Evolutionary conservation across 768 basidiomycete genomes (phyloP).

Genomic region (Xerocomus spinulosus): DNA sequence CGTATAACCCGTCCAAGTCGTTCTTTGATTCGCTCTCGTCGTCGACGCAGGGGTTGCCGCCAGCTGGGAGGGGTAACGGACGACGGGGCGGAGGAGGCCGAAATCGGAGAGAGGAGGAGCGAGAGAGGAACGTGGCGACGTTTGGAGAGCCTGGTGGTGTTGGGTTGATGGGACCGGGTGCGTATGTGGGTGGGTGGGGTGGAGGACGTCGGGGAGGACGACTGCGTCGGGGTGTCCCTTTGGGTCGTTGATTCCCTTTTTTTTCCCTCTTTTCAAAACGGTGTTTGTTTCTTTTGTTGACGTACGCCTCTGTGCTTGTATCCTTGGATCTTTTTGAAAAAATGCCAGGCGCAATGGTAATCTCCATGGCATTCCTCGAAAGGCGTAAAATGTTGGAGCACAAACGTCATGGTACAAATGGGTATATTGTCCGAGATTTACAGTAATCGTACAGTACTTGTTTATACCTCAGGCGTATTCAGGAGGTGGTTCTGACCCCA

Average conservation of each 20-base stretch:
- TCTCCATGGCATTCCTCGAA: no score
- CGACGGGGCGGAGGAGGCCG: slow-evolving; percentile 49
- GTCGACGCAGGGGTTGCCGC: slow-evolving; percentile 37
- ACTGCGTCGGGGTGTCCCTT: slow-evolving; percentile 32
- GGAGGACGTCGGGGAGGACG: slow-evolving; percentile 51
- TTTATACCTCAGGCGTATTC: no score
- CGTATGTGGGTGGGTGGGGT: slow-evolving; percentile 76
- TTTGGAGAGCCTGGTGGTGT: slow-evolving; percentile 84
- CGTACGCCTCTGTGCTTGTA: no score
- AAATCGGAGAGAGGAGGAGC: slow-evolving; percentile 75
- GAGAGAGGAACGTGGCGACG: slow-evolving; percentile 80
- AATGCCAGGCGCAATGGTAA: no score
- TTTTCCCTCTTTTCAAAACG: neutral
- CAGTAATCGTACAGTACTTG: no score
- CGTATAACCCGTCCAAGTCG: slow-evolving; percentile 73
- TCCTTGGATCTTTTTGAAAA: no score
- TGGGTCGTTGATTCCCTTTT: slow-evolving; percentile 17
- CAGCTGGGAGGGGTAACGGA: slow-evolving; percentile 34
- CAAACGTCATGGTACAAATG: no score
- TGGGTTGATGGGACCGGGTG: slow-evolving; percentile 72
- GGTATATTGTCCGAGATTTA: no score
- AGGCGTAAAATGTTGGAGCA: no score
- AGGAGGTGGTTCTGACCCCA: no score
- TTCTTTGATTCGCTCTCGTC: slow-evolving; percentile 74
- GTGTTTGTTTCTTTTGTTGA: no score